Evolutionary conservation across 176 grass and related monocot species (phyloP), one percentile per base, ranked within the genome.

Genomic region (Echinochloa phyllopogon): DNA sequence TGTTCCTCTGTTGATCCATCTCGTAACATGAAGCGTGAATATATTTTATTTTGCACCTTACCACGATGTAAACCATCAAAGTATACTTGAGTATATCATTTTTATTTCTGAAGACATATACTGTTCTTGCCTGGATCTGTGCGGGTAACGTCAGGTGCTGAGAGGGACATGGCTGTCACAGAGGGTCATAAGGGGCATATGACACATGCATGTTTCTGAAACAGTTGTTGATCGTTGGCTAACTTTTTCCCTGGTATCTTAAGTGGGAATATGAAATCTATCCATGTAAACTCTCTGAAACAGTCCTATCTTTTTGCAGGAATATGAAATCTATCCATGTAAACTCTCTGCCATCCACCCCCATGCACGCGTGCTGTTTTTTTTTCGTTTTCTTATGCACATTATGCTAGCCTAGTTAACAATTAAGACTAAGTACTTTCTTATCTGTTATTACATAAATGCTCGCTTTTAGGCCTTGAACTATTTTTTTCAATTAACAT

Each of bases 21-120:
- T 37, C 4, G 13, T 50, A 40, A 74, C 16, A 68, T 53, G 33
- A 18, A 69, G n/a, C 18, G 21, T 39, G 10, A 55, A 81, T 0
- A 14, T 25, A 9, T 60, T 69, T 53, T 13, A 33, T 70, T 83
- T 69, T 82, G 2, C 8, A 53, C 17, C 49, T 29, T 17, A 52
- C n/a, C 16, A 74, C 9, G 18, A 23, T 83, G 17, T 50, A 61
- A 21, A 50, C 33, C 27, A 51, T 55, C 36, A 25, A 25, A 68
- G 6, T 24, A 27, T 12, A 81, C 56, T 13, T 69, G 36, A 55
- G 12, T 69, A 25, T 79, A 6, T 36, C 8, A 56, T 25, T 69
- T 27, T 13, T 69, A 41, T 42, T 69, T 69, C 10, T 69, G 64
- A 57, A 81, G 65, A 53, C 21, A 69, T 18, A 68, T 81, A 16